phyloP scores from a whole-genome alignment of 768 basidiomycete species.

The Pleurotus salmoneostramineus region DNA sequence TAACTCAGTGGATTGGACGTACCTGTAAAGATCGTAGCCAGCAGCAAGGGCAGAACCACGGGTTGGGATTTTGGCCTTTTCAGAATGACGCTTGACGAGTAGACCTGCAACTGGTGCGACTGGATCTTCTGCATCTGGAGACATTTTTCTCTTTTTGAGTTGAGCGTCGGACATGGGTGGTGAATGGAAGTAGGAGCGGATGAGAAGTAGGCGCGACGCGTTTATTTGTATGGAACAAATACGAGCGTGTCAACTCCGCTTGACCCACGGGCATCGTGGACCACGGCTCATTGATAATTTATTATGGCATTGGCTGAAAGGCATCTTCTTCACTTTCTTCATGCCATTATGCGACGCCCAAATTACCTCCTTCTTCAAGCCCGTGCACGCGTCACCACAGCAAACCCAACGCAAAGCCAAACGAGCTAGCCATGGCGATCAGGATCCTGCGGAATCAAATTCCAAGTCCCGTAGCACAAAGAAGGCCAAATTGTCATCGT shows the following conservation, averaged over 20 bases:
- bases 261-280: neutral
- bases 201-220: too few relatives aligned
- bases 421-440: neutral
- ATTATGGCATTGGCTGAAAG: too few relatives aligned
- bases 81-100: slow-evolving; percentile 81
- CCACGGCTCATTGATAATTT: too few relatives aligned
- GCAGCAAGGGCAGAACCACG: slow-evolving; percentile 85
- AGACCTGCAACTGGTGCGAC: slow-evolving; percentile 46
- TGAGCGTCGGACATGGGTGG: slow-evolving; percentile 25
- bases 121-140: slow-evolving; percentile 26
- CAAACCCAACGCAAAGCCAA: neutral
- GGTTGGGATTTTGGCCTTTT: slow-evolving; percentile 80
- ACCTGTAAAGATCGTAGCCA: slow-evolving; percentile 96
- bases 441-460: slow-evolving; percentile 3
- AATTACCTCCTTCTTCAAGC: slow-evolving; percentile 19
- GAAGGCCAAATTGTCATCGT: neutral
- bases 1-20: slow-evolving; percentile 16
- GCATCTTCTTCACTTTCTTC: neutral
- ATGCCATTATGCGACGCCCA: slow-evolving; percentile 18
- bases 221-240: slow-evolving; percentile 27
- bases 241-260: slow-evolving; percentile 29
- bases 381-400: neutral
- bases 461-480: neutral
- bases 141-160: slow-evolving; percentile 61
- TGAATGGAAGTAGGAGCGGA: too few relatives aligned